Evolutionary conservation across 768 basidiomycete genomes (phyloP).

Genomic region (Nidularia sp.): DNA sequence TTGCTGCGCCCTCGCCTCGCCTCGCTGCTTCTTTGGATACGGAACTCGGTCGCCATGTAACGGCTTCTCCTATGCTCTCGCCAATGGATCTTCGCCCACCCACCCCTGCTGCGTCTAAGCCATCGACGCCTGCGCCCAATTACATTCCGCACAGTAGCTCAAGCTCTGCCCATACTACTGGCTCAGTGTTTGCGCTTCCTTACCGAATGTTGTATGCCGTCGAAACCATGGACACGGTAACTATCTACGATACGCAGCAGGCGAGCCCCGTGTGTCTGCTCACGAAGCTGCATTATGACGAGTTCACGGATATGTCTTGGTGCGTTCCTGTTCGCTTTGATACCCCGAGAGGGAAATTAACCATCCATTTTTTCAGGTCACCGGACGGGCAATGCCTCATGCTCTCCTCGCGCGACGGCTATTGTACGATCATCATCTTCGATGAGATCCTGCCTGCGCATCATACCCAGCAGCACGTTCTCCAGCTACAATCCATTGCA

Average conservation of each 20-base stretch:
- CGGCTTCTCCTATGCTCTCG: conserved; percentile 53
- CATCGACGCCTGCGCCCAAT: conserved; percentile 33
- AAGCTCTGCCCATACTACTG: conserved; percentile 23
- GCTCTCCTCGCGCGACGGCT: conserved; percentile 91
- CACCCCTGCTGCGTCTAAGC: conserved; percentile 59
- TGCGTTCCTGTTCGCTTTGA: conserved; percentile 28
- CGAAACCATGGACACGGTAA: conserved; percentile 92
- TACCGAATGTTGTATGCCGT: conserved; percentile 96
- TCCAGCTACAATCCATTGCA: conserved; percentile 89
- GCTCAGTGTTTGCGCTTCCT: conserved; percentile 82
- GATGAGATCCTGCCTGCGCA: conserved; percentile 89
- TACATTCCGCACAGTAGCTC: conserved; percentile 15
- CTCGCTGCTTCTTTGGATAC: conserved; percentile 20
- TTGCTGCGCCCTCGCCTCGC: conserved; percentile 49
- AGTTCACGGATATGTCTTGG: conserved; percentile 97
- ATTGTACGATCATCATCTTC: conserved; percentile 92
- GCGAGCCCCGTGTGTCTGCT: conserved; percentile 86
- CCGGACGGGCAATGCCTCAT: conserved; percentile 92
- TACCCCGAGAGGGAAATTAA: no score
- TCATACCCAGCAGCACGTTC: conserved; percentile 85
- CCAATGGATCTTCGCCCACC: conserved; percentile 53
- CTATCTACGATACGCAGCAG: conserved; percentile 97
- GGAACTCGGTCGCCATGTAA: conserved; percentile 8
- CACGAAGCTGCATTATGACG: conserved; percentile 93
- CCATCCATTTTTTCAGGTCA: conserved; percentile 55